Percentiles rank a stretch among this genome's conserved stretches.
Evolutionary conservation across 768 basidiomycete species (phyloP).

Genomic region (Trametes punicea): DNA sequence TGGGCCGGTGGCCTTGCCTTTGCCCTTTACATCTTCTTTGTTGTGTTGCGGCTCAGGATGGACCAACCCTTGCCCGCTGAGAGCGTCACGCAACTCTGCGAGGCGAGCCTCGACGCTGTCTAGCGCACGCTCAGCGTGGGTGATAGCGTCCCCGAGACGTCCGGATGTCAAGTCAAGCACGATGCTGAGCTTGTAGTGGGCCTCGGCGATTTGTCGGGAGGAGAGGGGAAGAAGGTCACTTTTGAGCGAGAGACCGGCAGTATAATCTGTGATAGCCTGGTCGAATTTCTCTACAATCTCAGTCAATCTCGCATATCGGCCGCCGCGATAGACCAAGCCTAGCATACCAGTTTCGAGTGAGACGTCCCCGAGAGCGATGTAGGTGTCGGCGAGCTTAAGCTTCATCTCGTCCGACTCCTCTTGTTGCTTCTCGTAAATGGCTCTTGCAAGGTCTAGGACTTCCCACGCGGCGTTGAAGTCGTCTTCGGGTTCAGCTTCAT

Average conservation of each 20-base stretch:
- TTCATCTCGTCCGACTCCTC: conserved; percentile 58
- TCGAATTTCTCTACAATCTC: conserved; percentile 81
- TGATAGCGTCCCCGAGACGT: conserved; percentile 75
- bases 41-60: conserved; percentile 27
- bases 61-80: conserved; percentile 36
- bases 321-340: background rate
- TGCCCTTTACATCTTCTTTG: conserved; percentile 55
- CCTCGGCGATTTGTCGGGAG: conserved; percentile 92
- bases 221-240: conserved; percentile 69
- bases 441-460: conserved; percentile 89
- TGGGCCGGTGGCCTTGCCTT: conserved; percentile 59
- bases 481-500: conserved; percentile 84
- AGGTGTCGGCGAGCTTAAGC: conserved; percentile 88
- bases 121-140: conserved; percentile 76
- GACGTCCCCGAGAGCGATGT: conserved; percentile 91
- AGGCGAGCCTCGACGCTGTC: conserved; percentile 74
- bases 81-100: conserved; percentile 49
- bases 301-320: background rate
- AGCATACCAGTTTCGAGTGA: conserved; percentile 88
- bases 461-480: conserved; percentile 99
- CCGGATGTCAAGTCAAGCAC: conserved; percentile 89
- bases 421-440: conserved; percentile 72
- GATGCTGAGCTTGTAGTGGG: conserved; percentile 91
- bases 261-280: conserved; percentile 88
- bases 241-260: conserved; percentile 73